Percentiles rank a stretch among this genome's conserved stretches.
Evolutionary conservation across 768 basidiomycete species (phyloP).

Genomic region (Auriscalpium vulgare): DNA sequence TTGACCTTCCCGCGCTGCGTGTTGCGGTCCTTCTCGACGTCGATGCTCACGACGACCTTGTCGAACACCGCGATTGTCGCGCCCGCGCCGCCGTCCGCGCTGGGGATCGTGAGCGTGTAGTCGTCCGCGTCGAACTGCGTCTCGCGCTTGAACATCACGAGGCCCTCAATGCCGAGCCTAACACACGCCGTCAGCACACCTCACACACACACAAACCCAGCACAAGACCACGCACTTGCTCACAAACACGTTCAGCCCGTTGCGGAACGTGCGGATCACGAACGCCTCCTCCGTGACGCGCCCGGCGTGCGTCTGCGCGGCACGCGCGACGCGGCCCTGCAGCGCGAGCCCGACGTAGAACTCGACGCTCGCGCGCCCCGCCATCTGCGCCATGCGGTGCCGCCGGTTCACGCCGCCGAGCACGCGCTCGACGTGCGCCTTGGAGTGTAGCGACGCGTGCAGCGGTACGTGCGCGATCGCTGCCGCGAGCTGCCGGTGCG

Average conservation of each 20-base stretch:
- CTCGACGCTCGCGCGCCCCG: slow-evolving; percentile 91
- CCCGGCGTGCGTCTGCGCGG: slow-evolving; percentile 17
- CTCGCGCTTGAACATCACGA: slow-evolving; percentile 89
- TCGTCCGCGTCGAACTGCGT: slow-evolving; percentile 87
- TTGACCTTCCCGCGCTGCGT: slow-evolving; percentile 87
- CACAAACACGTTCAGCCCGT: slow-evolving; percentile 95
- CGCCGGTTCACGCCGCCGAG: slow-evolving; percentile 83
- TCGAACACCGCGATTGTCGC: slow-evolving; percentile 84
- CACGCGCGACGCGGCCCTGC: slow-evolving; percentile 51
- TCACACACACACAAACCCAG: background rate
- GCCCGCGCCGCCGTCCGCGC: slow-evolving; percentile 26
- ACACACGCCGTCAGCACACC: background rate
- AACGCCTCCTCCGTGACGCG: slow-evolving; percentile 76
- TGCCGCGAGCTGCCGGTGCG: slow-evolving; percentile 87
- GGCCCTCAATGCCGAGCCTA: slow-evolving; percentile 89
- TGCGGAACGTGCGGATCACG: slow-evolving; percentile 89
- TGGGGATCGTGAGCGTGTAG: slow-evolving; percentile 72
- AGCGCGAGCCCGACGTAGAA: slow-evolving; percentile 94
- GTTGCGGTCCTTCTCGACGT: slow-evolving; percentile 91
- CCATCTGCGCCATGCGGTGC: slow-evolving; percentile 97
- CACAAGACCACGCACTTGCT: slow-evolving; percentile 56
- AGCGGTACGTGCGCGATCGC: slow-evolving; percentile 80
- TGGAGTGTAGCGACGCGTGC: slow-evolving; percentile 83
- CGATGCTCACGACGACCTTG: slow-evolving; percentile 84
- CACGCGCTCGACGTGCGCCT: slow-evolving; percentile 78